These are phyloP conservation scores for Penicillium daleae DNA, from an alignment of 495 filamentous ascomycete genomes.

Conservation along the genomic window DNA sequence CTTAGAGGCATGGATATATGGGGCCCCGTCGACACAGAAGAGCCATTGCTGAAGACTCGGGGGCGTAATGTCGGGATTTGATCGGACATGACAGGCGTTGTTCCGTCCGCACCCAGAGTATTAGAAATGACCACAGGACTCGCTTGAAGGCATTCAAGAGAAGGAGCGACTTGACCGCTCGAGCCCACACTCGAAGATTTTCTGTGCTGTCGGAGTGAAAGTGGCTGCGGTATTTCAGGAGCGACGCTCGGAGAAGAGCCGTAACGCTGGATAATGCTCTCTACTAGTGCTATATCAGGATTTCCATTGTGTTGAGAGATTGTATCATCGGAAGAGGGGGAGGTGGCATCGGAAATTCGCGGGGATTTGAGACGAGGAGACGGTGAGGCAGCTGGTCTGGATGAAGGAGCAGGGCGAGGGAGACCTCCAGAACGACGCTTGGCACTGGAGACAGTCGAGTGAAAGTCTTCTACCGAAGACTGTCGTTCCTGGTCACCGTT, in stretches of 20 bases:
- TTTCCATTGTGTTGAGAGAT: slow-evolving; percentile 9
- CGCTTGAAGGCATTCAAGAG: slow-evolving; percentile 36
- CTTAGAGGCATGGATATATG: slow-evolving; percentile 43
- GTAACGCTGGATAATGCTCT: slow-evolving; percentile 25
- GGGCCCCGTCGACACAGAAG: slow-evolving; percentile 37
- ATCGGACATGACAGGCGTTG: slow-evolving; percentile 32
- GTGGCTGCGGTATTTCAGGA: slow-evolving; percentile 21
- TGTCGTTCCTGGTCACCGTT: slow-evolving; percentile 51
- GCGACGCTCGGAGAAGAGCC: slow-evolving; percentile 28
- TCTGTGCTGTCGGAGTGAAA: slow-evolving; percentile 32
- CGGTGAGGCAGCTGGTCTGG: slow-evolving; percentile 37
- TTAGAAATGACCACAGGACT: slow-evolving; percentile 41
- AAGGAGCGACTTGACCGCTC: slow-evolving; percentile 19
- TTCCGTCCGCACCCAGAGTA: slow-evolving; percentile 26
- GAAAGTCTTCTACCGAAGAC: slow-evolving; percentile 28
- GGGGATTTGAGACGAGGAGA: slow-evolving; percentile 50
- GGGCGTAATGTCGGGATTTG: slow-evolving; percentile 42
- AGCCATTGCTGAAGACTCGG: slow-evolving; percentile 47
- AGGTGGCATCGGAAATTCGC: slow-evolving; percentile 33
- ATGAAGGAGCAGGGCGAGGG: slow-evolving; percentile 35
- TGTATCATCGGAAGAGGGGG: slow-evolving; percentile 33
- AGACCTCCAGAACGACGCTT: slow-evolving; percentile 45
- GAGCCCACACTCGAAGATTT: slow-evolving; percentile 50
- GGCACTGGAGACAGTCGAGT: slow-evolving; percentile 14
- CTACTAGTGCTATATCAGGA: slow-evolving; percentile 16